Evolutionary conservation across 2,329 filamentous ascomycete genomes (phyloP), one percentile per base, ranked within the genome.

Genomic region (Didymellaceae sp.): DNA sequence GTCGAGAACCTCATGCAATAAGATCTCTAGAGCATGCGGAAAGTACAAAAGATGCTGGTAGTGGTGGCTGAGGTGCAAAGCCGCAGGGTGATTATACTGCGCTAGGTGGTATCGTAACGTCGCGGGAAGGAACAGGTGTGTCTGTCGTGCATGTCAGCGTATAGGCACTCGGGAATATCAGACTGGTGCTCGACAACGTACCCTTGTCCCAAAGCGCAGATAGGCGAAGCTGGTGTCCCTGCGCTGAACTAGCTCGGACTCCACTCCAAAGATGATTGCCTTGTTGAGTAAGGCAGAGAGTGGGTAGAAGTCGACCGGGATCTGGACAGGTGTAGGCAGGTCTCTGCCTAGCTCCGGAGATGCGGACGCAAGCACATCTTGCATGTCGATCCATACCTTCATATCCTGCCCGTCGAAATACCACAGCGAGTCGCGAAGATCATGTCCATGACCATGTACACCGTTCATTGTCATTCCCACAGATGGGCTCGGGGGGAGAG

Each of bases 271-370:
- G 2, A 97, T 80, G 51, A 97, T 90, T 1, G 90, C 93, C 71
- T 97, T 97, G 51, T 86, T 87, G n/a, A 96, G 77, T 4, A 97
- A 77, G 2, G 93, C 84, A 1, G 92, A 96, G 11, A 97, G 77
- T 0, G 94, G 94, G 66, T 97, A 97, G 72, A 97, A 99, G 72
- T 99, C 94, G n/a, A 96, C 80, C 0, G 88, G 83, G 46, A 97
- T 85, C 18, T 87, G 84, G 9, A 96, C 86, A 2, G 90, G 84
- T 7, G 83, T 80, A 2, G 90, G 88, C 3, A 95, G 73, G 43
- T 95, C 90, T 55, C 86, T 83, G 10, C 81, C 80, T 18, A 83
- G 74, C 55, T 90, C 87, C 28, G 80, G 77, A 6, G 86, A 84
- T 18, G 86, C 85, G 16, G 88, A 87, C 26, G 86, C 82, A 31